Evolutionary conservation across 768 basidiomycete species (phyloP), one percentile per base, ranked within the genome.

Genomic region (Aureoboletus auriporus): DNA sequence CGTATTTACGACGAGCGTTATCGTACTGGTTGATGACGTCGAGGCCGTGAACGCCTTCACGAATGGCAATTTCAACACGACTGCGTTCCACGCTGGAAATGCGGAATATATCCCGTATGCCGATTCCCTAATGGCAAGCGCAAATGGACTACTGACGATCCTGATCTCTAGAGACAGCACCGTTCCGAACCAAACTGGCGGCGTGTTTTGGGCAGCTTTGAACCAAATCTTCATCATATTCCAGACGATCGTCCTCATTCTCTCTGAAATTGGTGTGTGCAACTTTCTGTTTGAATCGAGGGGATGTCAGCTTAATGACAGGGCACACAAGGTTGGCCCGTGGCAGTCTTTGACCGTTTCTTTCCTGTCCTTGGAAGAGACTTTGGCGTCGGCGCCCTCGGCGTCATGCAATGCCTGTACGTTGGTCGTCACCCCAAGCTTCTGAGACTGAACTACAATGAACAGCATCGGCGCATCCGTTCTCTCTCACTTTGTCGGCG

Each of bases 121-220:
- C 34, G 1, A 8, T 13, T 2, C 14, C 17, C 2, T 6, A 1
- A 16, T 17, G 7, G 8, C 42, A 28, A 6, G 7, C 9, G 4
- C 4, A n/a, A 11, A 13, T 8, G 5, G 8, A 16, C 7, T 17
- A 43, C 39, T 56, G 39, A 42, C 30, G 36, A 31, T 0, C 9
- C 3, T 17, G 37, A 29, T 47, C 16, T 31, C 17, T 29, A 80
- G 75, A 59, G 79, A 84, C 45, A 88, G 84, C 67, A 90, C 91
- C 0, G 89, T 96, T n/a, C 93, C 93, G 3, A 91, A 93, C 68
- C 93, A 95, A 66, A 74, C 91, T 39, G 93, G 90, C 7, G 93
- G 93, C 26, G 81, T 84, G 20, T 95, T 96, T 69, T 96, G 92
- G 89, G 86, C 90, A 3, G 80, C 93, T 39, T 75, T 93, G 49